Evolutionary conservation across 768 basidiomycete genomes (phyloP).

Genomic region (Crucibulum laeve): DNA sequence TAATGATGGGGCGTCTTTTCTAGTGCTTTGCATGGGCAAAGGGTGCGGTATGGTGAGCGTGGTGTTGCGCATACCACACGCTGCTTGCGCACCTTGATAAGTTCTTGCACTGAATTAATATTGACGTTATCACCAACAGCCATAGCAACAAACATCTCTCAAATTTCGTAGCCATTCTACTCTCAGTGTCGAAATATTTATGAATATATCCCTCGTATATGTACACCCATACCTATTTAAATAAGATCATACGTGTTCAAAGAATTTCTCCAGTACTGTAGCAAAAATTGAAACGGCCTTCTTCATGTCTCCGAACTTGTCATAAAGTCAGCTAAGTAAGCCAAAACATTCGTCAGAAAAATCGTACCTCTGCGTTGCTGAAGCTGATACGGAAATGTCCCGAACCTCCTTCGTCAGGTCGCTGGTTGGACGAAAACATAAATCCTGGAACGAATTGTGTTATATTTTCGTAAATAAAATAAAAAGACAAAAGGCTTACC

Average conservation of each 20-base stretch:
- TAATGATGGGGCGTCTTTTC: background rate
- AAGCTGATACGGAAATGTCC: constrained; percentile 60
- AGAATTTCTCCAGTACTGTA: constrained; percentile 37
- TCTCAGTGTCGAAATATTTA: too few relatives aligned
- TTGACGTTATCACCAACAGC: too few relatives aligned
- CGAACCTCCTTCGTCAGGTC: constrained; percentile 15
- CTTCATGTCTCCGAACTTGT: constrained; percentile 24
- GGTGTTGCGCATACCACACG: too few relatives aligned
- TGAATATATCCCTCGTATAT: background rate
- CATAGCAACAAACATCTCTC: too few relatives aligned
- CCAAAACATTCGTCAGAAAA: background rate
- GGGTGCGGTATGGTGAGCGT: background rate
- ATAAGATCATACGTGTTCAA: too few relatives aligned
- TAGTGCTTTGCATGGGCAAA: background rate
- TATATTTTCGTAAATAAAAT: background rate
- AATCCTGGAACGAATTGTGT: constrained; percentile 17
- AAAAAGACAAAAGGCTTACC: constrained; percentile 30
- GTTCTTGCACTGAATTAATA: too few relatives aligned
- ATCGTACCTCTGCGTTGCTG: constrained; percentile 47
- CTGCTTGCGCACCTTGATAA: too few relatives aligned
- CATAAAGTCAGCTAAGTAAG: background rate
- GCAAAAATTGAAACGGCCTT: constrained; percentile 44
- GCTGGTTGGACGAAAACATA: constrained; percentile 36
- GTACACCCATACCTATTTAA: background rate
- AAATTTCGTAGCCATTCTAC: too few relatives aligned